Base-by-base conservation (phyloP, 768 basidiomycete genomes). In the Ramaria rubella region DNA sequence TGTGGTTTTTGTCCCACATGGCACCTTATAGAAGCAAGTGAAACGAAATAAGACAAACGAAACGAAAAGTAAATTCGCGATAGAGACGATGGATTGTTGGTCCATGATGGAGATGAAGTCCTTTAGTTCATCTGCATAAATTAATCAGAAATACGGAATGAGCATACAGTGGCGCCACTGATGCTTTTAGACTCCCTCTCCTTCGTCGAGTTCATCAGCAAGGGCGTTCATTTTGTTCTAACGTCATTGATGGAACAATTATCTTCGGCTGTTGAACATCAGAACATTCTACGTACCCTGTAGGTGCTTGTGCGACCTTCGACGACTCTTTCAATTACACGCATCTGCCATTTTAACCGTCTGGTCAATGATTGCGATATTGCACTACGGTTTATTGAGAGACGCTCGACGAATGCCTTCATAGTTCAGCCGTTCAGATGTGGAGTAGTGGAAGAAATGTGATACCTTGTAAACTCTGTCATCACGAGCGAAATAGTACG, bases 401-500 rank as follows among this genome's bases (percentile, higher is more conserved):
- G 46, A 58, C 65, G 70, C 60, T 23, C 78, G 61, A 31, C 75
- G 70, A 24, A 84, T 79, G 70, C 45, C 63, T 65, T 57, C 79
- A 63, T 59, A 27, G 68, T 68, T 29, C 73, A 58, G 55, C 64
- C 4, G 24, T 17, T 14, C 15, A 17, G 2, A 9, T 21, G 14
- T 26, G 19, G 15, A 1, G 19, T 14, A 54, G 11, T 24, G 17
- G n/a, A 29, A 36, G 19, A 6, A 44, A 17, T 27, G 51, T 8
- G 9, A 36, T 9, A 54, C 52, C 43, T 78, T 84, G 69, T 86
- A 88, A 14, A 90, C 83, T 33, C 94, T 82, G 59, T 92, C 87
- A 69, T 98, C 95, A 21, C 95, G 81, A 43, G 94, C 95, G 65
- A 98, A 98, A 64, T 87, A 92, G 60, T 88, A 94, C n/a, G 83